Evolutionary conservation across 2,329 filamentous ascomycete species (phyloP).

Genomic region (Lachnellula subtilissima): DNA sequence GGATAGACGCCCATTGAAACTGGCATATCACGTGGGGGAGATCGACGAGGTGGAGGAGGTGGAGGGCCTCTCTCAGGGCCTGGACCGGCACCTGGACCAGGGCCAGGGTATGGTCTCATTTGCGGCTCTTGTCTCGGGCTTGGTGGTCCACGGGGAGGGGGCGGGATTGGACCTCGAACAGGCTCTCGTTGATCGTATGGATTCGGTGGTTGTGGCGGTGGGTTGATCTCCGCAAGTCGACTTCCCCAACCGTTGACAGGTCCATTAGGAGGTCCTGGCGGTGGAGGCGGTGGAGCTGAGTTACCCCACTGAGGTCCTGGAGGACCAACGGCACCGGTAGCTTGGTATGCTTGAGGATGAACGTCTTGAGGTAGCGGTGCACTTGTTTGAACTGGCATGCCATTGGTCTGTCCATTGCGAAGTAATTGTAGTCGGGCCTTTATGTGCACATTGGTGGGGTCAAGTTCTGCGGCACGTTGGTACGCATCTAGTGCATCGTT

Average conservation of each 20-base stretch:
- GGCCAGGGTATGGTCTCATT: slow-evolving; percentile 64
- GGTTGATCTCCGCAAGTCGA: slow-evolving; percentile 74
- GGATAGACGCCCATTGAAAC: slow-evolving; percentile 27
- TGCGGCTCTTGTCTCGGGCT: slow-evolving; percentile 68
- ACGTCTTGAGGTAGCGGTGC: slow-evolving; percentile 94
- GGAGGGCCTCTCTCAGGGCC: slow-evolving; percentile 41
- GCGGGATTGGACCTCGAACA: slow-evolving; percentile 61
- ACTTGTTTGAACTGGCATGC: slow-evolving; percentile 64
- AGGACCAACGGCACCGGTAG: slow-evolving; percentile 73
- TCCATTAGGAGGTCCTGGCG: slow-evolving; percentile 38
- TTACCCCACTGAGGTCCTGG: slow-evolving; percentile 87
- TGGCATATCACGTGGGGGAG: slow-evolving; percentile 43
- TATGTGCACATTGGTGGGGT: slow-evolving; percentile 90
- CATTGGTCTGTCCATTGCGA: slow-evolving; percentile 71
- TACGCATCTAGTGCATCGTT: slow-evolving; percentile 95
- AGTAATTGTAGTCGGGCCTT: slow-evolving; percentile 89
- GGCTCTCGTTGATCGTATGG: slow-evolving; percentile 77
- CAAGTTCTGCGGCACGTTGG: slow-evolving; percentile 87
- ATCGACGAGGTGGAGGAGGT: slow-evolving; percentile 51
- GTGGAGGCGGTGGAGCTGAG: slow-evolving; percentile 62
- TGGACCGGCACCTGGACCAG: slow-evolving; percentile 39
- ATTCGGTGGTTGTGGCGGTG: slow-evolving; percentile 69
- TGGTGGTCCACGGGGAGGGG: slow-evolving; percentile 59
- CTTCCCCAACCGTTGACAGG: slow-evolving; percentile 51
- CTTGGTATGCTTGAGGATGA: slow-evolving; percentile 89